Evolutionary conservation across 192 early-diverging fungal species (phyloP), one percentile per base, ranked within the genome.

Genomic region (Backusella australiensis): DNA sequence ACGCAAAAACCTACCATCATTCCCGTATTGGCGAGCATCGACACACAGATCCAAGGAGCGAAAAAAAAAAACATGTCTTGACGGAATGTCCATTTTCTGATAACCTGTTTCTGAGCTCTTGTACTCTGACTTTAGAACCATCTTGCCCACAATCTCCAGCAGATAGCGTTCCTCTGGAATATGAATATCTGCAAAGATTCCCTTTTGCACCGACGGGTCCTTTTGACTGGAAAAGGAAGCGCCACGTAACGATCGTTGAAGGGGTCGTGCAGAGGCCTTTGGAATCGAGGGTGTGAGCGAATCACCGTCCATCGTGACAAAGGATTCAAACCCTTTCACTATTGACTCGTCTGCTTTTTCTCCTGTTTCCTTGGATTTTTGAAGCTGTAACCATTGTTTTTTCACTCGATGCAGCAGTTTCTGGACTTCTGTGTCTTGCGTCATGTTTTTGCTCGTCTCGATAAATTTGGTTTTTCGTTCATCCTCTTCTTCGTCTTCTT

Each of bases 71-170:
- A 91, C 89, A 78, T 89, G 85, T n/a, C 87, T 88, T 44, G 86
- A 83, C 0, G 90, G 86, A 2, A 89, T 90, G 6, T 89, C 87
- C 59, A 94, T 59, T 26, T 90, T 80, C 39, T 84, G 81, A 75
- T 92, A 94, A 34, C 90, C 82, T 79, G 92, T 90, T 59, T 83
- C 85, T 19, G 89, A 82, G 29, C 83, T 73, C 75, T 91, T 90
- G 82, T 93, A 91, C 17, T 83, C 85, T 11, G 89, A 89, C 66
- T 93, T 91, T 32, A 93, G 81, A 0, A 86, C 71, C 14, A 93
- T 84, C 52, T 91, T 88, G 19, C 96, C 96, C 67, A 90, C 89
- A 77, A 93, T 94, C 66, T 96, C 92, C 78, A 90, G 84, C 52
- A 98, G 84, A 75, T 89, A 95, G 38, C 85, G 76, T 14, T 86